phyloP scores from a whole-genome alignment of 2,329 filamentous ascomycete genomes.

The Fusarium citri region DNA sequence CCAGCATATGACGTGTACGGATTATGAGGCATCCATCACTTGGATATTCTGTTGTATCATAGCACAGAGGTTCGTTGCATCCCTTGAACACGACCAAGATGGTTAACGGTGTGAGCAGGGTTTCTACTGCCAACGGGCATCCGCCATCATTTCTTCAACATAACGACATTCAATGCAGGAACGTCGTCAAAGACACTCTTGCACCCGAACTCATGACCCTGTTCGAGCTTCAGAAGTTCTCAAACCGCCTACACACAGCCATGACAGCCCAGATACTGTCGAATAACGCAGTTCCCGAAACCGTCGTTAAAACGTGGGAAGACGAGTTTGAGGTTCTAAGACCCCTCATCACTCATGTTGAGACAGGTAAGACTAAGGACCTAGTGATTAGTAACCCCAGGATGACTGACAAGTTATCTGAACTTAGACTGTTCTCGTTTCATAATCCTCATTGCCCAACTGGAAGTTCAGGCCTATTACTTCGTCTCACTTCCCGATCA shows the following conservation, averaged over 20 bases:
- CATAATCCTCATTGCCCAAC: constrained; percentile 60
- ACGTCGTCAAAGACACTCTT: constrained; percentile 54
- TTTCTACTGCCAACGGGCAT: constrained; percentile 57
- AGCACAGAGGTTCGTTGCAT: constrained; percentile 57
- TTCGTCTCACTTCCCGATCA: constrained; percentile 58
- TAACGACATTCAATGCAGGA: constrained; percentile 58
- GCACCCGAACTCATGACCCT: constrained; percentile 58
- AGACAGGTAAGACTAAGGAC: constrained; percentile 54
- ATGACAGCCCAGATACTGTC: constrained; percentile 61
- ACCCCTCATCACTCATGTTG: constrained; percentile 58
- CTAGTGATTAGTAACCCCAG: not conserved
- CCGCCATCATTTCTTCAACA: constrained; percentile 64
- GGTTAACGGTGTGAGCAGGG: constrained; percentile 29
- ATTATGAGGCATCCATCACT: constrained; percentile 64
- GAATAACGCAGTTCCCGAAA: constrained; percentile 59
- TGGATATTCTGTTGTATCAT: constrained; percentile 67
- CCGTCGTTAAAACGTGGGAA: constrained; percentile 61
- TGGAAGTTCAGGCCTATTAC: constrained; percentile 67
- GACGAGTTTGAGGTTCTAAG: constrained; percentile 64
- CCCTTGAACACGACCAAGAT: not conserved
- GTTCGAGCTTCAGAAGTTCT: constrained; percentile 63
- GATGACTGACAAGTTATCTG: not conserved
- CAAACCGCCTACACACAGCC: constrained; percentile 61
- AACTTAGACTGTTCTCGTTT: constrained; percentile 60
- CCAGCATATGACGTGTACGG: constrained; percentile 57